A percentile compares a stretch with the other conserved stretches of the same genome.
These are phyloP conservation scores for Phialophora expanda DNA, from an alignment of 2,329 filamentous ascomycete genomes.

Conservation along the genomic window DNA sequence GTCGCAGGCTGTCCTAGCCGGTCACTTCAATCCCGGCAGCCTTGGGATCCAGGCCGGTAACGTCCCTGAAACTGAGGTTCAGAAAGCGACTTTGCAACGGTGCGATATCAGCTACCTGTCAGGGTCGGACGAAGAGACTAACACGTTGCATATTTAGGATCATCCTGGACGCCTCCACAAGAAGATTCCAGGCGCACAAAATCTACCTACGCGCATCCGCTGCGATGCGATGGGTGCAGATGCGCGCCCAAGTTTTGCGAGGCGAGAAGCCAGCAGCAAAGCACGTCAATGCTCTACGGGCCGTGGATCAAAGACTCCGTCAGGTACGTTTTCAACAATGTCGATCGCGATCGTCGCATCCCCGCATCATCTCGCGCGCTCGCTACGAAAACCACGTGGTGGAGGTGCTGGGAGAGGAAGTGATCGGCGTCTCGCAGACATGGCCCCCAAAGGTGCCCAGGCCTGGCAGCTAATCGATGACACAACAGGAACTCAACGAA, in stretches of 20 bases:
- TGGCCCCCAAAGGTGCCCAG: not conserved
- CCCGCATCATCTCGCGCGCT: conserved; percentile 9
- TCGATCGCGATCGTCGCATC: conserved; percentile 19
- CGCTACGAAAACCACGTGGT: conserved; percentile 27
- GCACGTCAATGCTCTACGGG: conserved; percentile 56
- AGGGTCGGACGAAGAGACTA: conserved; percentile 12
- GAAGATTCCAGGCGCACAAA: conserved; percentile 66
- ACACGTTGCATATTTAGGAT: conserved; percentile 53
- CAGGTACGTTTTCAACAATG: conserved; percentile 48
- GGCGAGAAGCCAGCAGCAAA: conserved; percentile 56
- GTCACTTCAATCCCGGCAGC: conserved; percentile 57
- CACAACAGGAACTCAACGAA: conserved; percentile 59
- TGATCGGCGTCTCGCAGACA: conserved; percentile 30
- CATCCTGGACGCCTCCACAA: conserved; percentile 63
- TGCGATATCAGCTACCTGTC: conserved; percentile 44
- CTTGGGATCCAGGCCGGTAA: conserved; percentile 41
- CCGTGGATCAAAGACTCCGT: conserved; percentile 55
- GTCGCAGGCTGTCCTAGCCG: conserved; percentile 60
- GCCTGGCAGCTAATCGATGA: not conserved
- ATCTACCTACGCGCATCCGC: conserved; percentile 65
- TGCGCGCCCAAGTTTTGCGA: conserved; percentile 57
- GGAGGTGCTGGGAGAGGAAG: conserved; percentile 24
- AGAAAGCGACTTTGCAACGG: conserved; percentile 63
- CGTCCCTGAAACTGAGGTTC: conserved; percentile 56
- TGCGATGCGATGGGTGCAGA: conserved; percentile 63